Base-by-base conservation (phyloP, 1,284 basidiomycete genomes). In the Malassezia slooffiae region DNA sequence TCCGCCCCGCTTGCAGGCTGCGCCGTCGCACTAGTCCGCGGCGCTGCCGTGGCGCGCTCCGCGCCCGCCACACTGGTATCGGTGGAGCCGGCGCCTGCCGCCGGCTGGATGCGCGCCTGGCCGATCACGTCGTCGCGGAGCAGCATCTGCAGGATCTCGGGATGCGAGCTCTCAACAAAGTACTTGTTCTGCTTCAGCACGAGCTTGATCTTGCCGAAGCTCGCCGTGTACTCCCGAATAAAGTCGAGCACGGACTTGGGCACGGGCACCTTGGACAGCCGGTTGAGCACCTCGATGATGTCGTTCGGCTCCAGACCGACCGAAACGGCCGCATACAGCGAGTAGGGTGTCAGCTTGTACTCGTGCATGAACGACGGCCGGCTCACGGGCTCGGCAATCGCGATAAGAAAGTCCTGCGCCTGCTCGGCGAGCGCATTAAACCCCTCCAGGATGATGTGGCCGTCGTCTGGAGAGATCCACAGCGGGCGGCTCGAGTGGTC, bases 361-460 rank as follows among this genome's bases (percentile, higher is more conserved):
- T 97, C 93, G 73, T 99, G 93, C 53, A 97, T 91, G 72, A 93
- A 86, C 24, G 85, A 82, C 31, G 93, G 93, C 87, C 93, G 82
- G 75, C 90, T 96, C 66, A 97, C 89, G 55, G 93, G 93, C 74
- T 99, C 93, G 60, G 89, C 88, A 41, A 99, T 96, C 37, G 93
- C 91, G 43, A 93, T 86, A 30, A 97, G 76, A 62, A 99, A 97
- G 70, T 99, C 93, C 72, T 97, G 91, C 3, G 93, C 93, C 71
- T 95, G 89, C 62, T 91, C 86, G 21, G 93, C 91, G 49, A 97
- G 88, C 1, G 91, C 85, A 41, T 63, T 67, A 52, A 69, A 69
- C 12, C 62, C 66, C 33, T 69, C 66, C 19, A 69, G 45, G 27
- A 67, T 69, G 50, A 69, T 69, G 37, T 62, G 62, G 4, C 57